These are phyloP conservation scores for Perkinsela sp. DNA, from an alignment of 208 protist genomes.

Conservation along the genomic window DNA sequence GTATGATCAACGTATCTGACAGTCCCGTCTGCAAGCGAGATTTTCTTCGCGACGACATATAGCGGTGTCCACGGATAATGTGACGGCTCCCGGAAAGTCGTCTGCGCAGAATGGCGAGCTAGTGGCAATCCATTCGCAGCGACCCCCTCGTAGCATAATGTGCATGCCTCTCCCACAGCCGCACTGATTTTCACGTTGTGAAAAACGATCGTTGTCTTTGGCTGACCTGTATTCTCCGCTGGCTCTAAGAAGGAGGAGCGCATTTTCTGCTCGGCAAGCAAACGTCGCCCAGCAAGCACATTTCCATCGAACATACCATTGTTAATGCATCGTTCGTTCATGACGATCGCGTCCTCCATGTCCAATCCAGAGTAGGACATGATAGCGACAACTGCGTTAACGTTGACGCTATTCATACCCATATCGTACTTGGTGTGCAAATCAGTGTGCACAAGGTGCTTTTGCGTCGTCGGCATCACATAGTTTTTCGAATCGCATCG, in stretches of 20 bases:
- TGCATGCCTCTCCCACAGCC: constrained; percentile 12
- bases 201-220: constrained; percentile 38
- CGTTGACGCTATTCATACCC: constrained; percentile 86
- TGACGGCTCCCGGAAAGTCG: constrained; percentile 6
- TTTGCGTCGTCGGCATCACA: constrained; percentile 80
- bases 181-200: constrained; percentile 12
- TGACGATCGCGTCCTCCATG: constrained; percentile 98
- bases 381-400: constrained; percentile 97
- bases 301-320: constrained; percentile 85
- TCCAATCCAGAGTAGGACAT: constrained; percentile 98
- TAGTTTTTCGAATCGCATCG: constrained; percentile 95
- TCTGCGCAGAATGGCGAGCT: constrained; percentile 25
- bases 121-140: constrained; percentile 34
- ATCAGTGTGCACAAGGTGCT: constrained; percentile 70
- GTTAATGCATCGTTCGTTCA: constrained; percentile 91
- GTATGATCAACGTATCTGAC: constrained; percentile 49
- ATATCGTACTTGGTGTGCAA: constrained; percentile 72
- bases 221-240: constrained; percentile 9
- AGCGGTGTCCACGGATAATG: constrained; percentile 26
- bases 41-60: constrained; percentile 45
- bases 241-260: constrained; percentile 9
- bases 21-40: constrained; percentile 22
- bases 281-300: constrained; percentile 67
- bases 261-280: constrained; percentile 3
- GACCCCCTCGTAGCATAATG: constrained; percentile 24